Conservation (phyloP, 805 yeast species). For the Priceomyces haplophilus region DNA sequence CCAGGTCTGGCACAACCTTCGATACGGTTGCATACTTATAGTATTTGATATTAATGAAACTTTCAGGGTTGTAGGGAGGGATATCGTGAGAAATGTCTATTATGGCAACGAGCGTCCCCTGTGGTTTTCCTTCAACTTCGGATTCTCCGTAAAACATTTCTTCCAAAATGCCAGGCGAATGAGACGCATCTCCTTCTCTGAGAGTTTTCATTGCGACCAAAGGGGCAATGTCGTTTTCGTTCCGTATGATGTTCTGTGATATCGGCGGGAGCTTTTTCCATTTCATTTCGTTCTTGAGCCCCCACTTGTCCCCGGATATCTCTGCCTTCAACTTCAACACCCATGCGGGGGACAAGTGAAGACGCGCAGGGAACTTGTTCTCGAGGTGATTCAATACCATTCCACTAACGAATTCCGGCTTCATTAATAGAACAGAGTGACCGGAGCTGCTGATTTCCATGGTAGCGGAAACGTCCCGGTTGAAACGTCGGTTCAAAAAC, state of each 20-base stretch:
- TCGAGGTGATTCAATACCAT: slow-evolving; percentile 56
- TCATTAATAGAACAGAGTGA: slow-evolving; percentile 60
- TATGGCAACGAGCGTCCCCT: slow-evolving; percentile 48
- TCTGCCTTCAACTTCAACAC: slow-evolving; percentile 61
- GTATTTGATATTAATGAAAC: slow-evolving; percentile 54
- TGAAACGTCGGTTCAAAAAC: slow-evolving; percentile 21
- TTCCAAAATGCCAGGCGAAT: slow-evolving; percentile 59
- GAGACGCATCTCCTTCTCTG: slow-evolving; percentile 58
- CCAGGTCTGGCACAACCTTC: slow-evolving; percentile 66
- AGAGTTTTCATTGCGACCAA: slow-evolving; percentile 73
- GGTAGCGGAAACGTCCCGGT: slow-evolving; percentile 28
- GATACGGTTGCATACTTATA: slow-evolving; percentile 76
- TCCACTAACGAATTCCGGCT: slow-evolving; percentile 65
- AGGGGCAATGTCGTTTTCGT: slow-evolving; percentile 37
- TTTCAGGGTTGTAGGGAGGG: slow-evolving; percentile 66
- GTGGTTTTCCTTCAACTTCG: slow-evolving; percentile 10
- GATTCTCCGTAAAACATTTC: slow-evolving; percentile 29
- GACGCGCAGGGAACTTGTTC: slow-evolving; percentile 41
- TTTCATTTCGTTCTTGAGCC: slow-evolving; percentile 68
- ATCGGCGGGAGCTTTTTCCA: slow-evolving; percentile 60
- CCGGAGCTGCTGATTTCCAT: slow-evolving; percentile 51
- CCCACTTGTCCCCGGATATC: slow-evolving; percentile 72
- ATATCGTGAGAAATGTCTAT: slow-evolving; percentile 68
- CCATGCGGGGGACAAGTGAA: slow-evolving; percentile 67
- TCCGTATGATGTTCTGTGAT: slow-evolving; percentile 40